Conservation (phyloP, 345 rosid genomes). For the Salix brachista region DNA sequence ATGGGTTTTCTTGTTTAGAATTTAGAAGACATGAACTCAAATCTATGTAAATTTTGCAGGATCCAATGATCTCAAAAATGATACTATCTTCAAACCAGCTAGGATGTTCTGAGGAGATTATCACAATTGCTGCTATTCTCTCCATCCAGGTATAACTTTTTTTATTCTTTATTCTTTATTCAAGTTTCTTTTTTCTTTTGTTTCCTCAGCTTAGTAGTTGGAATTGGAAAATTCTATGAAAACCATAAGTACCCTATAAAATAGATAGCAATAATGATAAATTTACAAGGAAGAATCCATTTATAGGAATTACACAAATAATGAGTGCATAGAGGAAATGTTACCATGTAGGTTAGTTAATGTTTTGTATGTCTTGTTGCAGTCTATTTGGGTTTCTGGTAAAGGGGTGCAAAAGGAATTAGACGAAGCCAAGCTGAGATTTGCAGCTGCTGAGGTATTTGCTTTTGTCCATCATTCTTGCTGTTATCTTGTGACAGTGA, state of each 20-base stretch:
- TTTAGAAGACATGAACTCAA: background rate
- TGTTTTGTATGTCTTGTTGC: constrained; percentile 22
- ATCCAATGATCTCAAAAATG: constrained; percentile 91
- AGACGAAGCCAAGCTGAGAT: constrained; percentile 89
- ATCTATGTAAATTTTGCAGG: constrained; percentile 40
- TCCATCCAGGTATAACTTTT: constrained; percentile 65
- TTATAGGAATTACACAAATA: background rate
- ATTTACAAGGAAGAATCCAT: background rate
- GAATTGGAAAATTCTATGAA: background rate
- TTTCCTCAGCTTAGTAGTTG: background rate
- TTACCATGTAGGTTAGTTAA: background rate
- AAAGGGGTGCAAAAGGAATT: constrained; percentile 76
- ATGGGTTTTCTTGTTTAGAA: background rate
- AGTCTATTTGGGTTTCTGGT: constrained; percentile 88
- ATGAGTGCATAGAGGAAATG: background rate
- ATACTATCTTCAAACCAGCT: constrained; percentile 84
- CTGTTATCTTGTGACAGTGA: background rate
- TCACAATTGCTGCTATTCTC: constrained; percentile 79
- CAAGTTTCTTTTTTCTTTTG: background rate
- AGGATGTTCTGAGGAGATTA: constrained; percentile 84
- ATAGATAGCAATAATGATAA: background rate
- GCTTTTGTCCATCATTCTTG: background rate
- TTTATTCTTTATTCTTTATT: background rate
- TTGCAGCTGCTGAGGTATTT: constrained; percentile 94
- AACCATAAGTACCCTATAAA: background rate